Base-by-base conservation (phyloP, 768 basidiomycete species). In the Hebeloma cylindrosporum region DNA sequence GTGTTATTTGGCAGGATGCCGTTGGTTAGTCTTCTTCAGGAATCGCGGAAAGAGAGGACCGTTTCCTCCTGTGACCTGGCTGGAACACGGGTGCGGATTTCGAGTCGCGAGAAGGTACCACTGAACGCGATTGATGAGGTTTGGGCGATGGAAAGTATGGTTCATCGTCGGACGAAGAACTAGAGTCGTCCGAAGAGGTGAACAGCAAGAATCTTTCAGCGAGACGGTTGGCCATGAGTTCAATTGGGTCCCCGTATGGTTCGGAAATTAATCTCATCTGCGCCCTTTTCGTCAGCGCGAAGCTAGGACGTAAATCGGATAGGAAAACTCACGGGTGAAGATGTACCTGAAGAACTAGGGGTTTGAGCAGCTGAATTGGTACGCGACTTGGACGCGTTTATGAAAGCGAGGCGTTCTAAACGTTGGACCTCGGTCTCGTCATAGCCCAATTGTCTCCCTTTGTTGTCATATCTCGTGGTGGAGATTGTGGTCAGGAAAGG, bases 381-480 rank as follows among this genome's bases (percentile, higher is more conserved):
- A 28, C 48, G 53, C 42, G 60, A 72, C 48, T 73, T 74, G 33
- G 72, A 66, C 43, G 64, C 69, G 41, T 73, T 72, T 32, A 77
- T 57, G 52, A 80, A 78, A n/a, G 75, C 75, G 46, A 71, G 63
- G 50, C 78, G 77, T 47, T 76, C 74, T 36, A 66, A 66, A 18
- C 77, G 64, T 61, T 81, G 79, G 1, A 68, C 56, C 17, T 60
- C 56, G 1, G 70, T 71, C 60, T 80, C 79, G 23, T 65, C 40
- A 45, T 67, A 79, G 26, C 57, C 61, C 46, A 67, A 57, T 59
- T 75, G 75, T 23, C 77, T 65, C 23, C 74, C 75, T 11, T 62
- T 70, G 10, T 61, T 23, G 60, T 78, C 74, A 61, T 67, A 73
- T 32, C 56, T 51, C 4, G 60, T 54, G 3, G 47, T 45, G 8